Conservation (phyloP, 164 flowering plant genomes). For the Buxus sempervirens region DNA sequence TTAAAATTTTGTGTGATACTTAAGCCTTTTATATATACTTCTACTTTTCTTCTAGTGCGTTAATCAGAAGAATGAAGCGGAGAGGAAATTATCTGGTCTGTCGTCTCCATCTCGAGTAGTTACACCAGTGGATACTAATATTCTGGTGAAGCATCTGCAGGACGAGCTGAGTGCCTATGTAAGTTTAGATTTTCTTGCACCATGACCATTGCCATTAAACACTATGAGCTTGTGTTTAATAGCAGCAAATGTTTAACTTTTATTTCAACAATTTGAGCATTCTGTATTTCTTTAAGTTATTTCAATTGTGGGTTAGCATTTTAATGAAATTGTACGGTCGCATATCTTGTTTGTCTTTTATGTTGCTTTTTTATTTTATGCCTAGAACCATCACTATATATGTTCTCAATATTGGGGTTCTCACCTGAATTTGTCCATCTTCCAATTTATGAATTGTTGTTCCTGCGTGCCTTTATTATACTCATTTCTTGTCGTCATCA, state of each 20-base stretch:
- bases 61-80: conserved; percentile 60
- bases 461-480: too few species aligned
- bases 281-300: not conserved
- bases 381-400: not conserved
- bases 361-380: not conserved
- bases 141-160: conserved; percentile 79
- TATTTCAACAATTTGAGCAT: not conserved
- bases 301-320: not conserved
- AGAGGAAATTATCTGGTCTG: conserved; percentile 42
- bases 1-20: not conserved
- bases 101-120: conserved; percentile 36
- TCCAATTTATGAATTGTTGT: not conserved
- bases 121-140: conserved; percentile 35
- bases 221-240: not conserved
- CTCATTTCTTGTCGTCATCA: not conserved
- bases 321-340: not conserved
- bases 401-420: not conserved
- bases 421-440: not conserved
- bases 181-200: conserved; percentile 30
- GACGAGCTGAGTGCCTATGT: conserved; percentile 82
- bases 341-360: not conserved
- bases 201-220: not conserved
- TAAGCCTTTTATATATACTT: not conserved
- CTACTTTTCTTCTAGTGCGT: conserved; percentile 44
- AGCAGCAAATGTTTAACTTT: not conserved